A percentile compares a stretch with the other conserved stretches of the same genome.
Conservation (phyloP, 164 flowering plant species). For the grape (Vitis vinifera) region ASM3070453v1 NC_081819.1:20432501-20433000, state of each 20-base stretch:
- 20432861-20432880: neutral
- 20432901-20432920: neutral
- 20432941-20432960: slow-evolving; percentile 38
- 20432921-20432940: slow-evolving; percentile 20
- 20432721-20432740: slow-evolving; percentile 47
- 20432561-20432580: slow-evolving; percentile 16
- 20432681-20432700: neutral
- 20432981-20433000: slow-evolving; percentile 14
- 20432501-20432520: slow-evolving; percentile 39
- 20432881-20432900: neutral
- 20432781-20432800: slow-evolving; percentile 76
- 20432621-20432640: neutral
- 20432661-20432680: neutral
- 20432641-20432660: neutral
- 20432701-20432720: slow-evolving; percentile 40
- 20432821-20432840: slow-evolving; percentile 84
- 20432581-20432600: slow-evolving; percentile 21
- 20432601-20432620: slow-evolving; percentile 8
- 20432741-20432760: slow-evolving; percentile 75
- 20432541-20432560: slow-evolving; percentile 24
- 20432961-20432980: slow-evolving; percentile 44
- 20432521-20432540: slow-evolving; percentile 53
- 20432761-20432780: slow-evolving; percentile 47
- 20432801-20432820: slow-evolving; percentile 79
- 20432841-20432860: slow-evolving; percentile 71